A percentile compares a stretch with the other conserved stretches of the same genome.
Conservation (phyloP, 371 early-diverging fungal species). For the Actinomortierella ambigua region DNA sequence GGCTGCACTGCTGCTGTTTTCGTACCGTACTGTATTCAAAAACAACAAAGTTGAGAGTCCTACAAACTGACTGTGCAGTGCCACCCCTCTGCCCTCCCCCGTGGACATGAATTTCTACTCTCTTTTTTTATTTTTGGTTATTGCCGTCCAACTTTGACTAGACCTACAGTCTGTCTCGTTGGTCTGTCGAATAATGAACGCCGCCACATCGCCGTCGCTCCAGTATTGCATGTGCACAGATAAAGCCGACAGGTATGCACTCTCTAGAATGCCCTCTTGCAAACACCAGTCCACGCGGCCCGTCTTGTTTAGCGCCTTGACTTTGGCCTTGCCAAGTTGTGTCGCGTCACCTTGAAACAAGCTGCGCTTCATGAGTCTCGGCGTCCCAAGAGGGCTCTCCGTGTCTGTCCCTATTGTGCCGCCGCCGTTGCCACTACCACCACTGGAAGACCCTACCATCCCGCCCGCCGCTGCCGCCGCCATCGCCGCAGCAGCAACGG, state of each 20-base stretch:
- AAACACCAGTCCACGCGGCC: constrained; percentile 81
- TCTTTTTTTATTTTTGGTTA: no score
- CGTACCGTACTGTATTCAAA: no score
- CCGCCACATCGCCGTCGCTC: constrained; percentile 73
- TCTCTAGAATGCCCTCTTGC: constrained; percentile 81
- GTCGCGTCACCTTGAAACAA: constrained; percentile 48
- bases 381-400: constrained; percentile 24
- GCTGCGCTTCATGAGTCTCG: constrained; percentile 12
- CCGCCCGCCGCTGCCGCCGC: no score
- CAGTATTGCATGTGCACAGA: constrained; percentile 83
- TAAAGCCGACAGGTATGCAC: constrained; percentile 77
- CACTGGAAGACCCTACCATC: no score
- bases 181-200: constrained; percentile 55
- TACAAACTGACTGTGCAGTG: no score
- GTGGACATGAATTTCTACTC: no score
- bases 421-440: no score
- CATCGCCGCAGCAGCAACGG: constrained; percentile 3
- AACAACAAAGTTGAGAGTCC: no score
- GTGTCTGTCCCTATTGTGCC: no score
- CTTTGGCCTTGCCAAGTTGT: constrained; percentile 44
- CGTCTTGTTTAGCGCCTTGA: constrained; percentile 66
- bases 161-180: constrained; percentile 52
- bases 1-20: no score
- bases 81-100: no score
- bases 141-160: constrained; percentile 15